phyloP scores from a whole-genome alignment of 1,139 yeast species.

The Sugiyamaella xylanicola region DNA sequence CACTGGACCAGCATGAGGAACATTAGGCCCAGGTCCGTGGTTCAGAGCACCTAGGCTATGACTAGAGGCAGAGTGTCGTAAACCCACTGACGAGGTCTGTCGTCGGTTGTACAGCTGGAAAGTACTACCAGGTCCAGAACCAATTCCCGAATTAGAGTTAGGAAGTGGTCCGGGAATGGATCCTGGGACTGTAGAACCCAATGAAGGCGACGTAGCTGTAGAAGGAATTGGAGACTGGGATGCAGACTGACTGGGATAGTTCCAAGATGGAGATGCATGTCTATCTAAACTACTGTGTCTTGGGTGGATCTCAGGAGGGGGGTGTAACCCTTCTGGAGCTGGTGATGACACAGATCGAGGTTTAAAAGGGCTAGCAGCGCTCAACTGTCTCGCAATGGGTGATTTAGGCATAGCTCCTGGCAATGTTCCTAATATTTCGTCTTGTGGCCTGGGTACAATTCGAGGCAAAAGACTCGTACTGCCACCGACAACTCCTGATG shows the following conservation, averaged over 20 bases:
- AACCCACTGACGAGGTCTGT: constrained; percentile 3
- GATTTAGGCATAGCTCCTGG: constrained; percentile 5
- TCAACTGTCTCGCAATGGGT: constrained; percentile 11
- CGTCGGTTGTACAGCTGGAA: constrained; percentile 12
- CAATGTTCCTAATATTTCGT: constrained; percentile 20
- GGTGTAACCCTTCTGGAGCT: constrained; percentile 4
- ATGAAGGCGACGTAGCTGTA: constrained; percentile 17
- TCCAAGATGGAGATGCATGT: constrained; percentile 19
- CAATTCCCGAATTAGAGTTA: not conserved
- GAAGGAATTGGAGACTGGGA: constrained; percentile 19
- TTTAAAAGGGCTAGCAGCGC: constrained; percentile 15
- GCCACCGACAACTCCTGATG: not conserved
- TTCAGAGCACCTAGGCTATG: not conserved
- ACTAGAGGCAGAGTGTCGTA: constrained; percentile 14
- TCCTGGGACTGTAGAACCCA: not conserved
- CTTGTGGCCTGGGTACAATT: constrained; percentile 28
- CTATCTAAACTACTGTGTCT: constrained; percentile 9
- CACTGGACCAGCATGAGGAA: constrained; percentile 20
- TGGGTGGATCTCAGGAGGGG: not conserved
- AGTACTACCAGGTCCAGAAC: not conserved
- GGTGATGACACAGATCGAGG: constrained; percentile 20
- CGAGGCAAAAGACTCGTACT: constrained; percentile 26
- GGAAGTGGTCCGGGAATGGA: not conserved
- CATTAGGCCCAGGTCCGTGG: not conserved
- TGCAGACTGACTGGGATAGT: constrained; percentile 17